These are phyloP conservation scores for Chrysanthemum makinoi DNA, from an alignment of 129 eudicot species.

Conservation along the genomic window DNA sequence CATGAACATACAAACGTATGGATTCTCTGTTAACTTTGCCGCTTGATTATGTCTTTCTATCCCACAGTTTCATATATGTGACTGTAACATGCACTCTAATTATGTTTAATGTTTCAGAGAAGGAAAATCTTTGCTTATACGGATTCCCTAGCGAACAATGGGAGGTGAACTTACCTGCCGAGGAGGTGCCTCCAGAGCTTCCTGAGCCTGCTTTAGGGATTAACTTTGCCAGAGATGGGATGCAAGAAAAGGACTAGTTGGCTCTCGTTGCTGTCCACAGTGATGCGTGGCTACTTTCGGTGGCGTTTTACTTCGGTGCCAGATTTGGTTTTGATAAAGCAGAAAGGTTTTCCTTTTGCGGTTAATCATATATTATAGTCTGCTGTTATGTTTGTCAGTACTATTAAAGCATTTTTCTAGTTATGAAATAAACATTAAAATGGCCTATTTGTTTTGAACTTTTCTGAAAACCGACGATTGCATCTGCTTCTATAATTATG, in stretches of 20 bases:
- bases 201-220: too few species aligned
- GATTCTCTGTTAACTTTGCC: not conserved
- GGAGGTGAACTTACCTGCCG: slow-evolving; percentile 86
- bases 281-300: slow-evolving; percentile 82
- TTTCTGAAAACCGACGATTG: too few species aligned
- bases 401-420: too few species aligned
- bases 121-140: slow-evolving; percentile 81
- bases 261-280: slow-evolving; percentile 89
- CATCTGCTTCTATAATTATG: too few species aligned
- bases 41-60: not conserved
- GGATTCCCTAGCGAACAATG: slow-evolving; percentile 82
- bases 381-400: too few species aligned
- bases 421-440: too few species aligned
- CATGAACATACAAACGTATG: not conserved
- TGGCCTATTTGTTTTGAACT: too few species aligned
- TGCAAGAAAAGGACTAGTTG: slow-evolving; percentile 85
- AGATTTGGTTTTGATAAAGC: slow-evolving; percentile 86
- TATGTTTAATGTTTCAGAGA: slow-evolving; percentile 41
- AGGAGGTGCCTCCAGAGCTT: slow-evolving; percentile 95
- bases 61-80: not conserved
- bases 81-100: not conserved
- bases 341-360: slow-evolving; percentile 49
- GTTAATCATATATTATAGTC: not conserved
- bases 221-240: slow-evolving; percentile 87
- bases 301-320: slow-evolving; percentile 80